Base-by-base conservation (phyloP, 2,329 filamentous ascomycete species). In the Neonectria coccinea region DNA sequence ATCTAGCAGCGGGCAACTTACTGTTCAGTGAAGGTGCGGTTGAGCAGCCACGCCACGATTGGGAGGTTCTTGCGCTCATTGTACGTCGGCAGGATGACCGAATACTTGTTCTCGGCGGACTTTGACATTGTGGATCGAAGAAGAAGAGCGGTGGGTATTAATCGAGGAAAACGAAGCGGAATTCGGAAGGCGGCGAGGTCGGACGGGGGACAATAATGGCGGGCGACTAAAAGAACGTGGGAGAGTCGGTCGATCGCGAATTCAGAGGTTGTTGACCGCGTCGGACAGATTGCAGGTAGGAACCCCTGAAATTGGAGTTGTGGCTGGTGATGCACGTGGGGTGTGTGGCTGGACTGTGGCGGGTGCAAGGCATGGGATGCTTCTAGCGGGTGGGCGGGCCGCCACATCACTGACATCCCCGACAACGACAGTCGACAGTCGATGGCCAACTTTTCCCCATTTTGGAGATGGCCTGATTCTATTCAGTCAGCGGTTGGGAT, bases 21-120 rank as follows among this genome's bases (percentile, higher is more conserved):
- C 95, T 92, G 86, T 80, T 97, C 89, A 56, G 90, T 93, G 80
- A 98, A 98, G 68, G 91, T 97, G 79, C 90, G 91, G 83, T 97
- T 92, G 72, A 99, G 87, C 80, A 99, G 85, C 93, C 94, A 98
- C 76, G 91, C 89, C 78, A 98, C 93, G 79, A 99, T 96, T 75
- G 96, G 96, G 72, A 99, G 89, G 83, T 99, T 99, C 80, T 90
- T 90, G 78, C 96, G 93, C 88, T 99, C 96, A 81, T 99, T 98
- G 89, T 97, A 99, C 67, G 96, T 99, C 62, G 96, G 96, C 70
- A 99, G 89, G 78, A 99, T 95, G 78, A 99, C 91, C 72, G 95
- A 97, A 87, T 97, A 99, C 83, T 95, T 97, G 86, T 96, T 76
- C 74, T 80, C 79, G 56, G 75, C 66, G 41, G 73, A 65, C 72